These are phyloP conservation scores for Fusarium anguioides DNA, from an alignment of 2,329 filamentous ascomycete species.

Conservation along the genomic window DNA sequence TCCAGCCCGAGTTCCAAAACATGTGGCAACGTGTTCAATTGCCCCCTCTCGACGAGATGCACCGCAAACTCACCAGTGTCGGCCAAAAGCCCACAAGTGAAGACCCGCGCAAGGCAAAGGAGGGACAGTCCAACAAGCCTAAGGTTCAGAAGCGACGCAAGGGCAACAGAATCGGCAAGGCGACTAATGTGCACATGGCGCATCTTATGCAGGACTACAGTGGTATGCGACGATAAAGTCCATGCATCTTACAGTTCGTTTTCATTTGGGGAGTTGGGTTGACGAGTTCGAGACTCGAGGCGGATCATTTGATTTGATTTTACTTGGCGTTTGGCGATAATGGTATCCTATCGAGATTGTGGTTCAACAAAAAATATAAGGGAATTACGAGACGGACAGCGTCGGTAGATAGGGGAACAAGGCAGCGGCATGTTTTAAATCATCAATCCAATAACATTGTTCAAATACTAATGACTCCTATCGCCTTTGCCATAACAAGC, in stretches of 20 bases:
- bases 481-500: background rate
- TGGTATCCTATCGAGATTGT: constrained; percentile 2
- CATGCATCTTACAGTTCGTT: background rate
- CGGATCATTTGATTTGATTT: background rate
- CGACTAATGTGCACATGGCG: constrained; percentile 89
- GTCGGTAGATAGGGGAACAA: constrained; percentile 18
- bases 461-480: constrained; percentile 1
- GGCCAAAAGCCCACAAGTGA: constrained; percentile 88
- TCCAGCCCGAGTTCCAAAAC: constrained; percentile 84
- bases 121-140: constrained; percentile 62
- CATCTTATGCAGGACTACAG: constrained; percentile 81
- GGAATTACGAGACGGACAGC: constrained; percentile 6
- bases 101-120: constrained; percentile 67
- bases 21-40: constrained; percentile 87
- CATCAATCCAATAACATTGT: constrained; percentile 20
- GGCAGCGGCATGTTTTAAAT: constrained; percentile 24
- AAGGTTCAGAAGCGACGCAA: constrained; percentile 80
- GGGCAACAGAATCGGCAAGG: constrained; percentile 77
- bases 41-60: constrained; percentile 80
- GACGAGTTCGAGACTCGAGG: constrained; percentile 7
- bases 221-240: constrained; percentile 55
- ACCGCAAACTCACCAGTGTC: constrained; percentile 78
- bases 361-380: constrained; percentile 21
- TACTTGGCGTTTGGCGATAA: constrained; percentile 22
- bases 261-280: constrained; percentile 28